Conservation (phyloP, 768 basidiomycete species). For the Crepidotus variabilis region DNA sequence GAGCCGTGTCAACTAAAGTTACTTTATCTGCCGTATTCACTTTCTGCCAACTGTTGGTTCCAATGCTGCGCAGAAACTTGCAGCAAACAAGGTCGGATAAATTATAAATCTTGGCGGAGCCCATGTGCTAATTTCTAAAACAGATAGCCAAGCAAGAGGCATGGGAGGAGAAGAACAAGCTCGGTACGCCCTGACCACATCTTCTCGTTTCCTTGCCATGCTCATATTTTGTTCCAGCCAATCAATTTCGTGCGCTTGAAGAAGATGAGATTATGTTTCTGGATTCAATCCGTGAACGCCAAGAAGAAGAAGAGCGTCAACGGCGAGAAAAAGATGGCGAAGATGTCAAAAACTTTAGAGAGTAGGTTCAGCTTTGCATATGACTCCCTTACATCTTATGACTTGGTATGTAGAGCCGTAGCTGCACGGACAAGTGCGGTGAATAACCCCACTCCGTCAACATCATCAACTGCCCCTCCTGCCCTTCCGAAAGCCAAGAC, state of each 20-base stretch:
- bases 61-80: conserved; percentile 70
- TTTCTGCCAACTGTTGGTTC: conserved; percentile 33
- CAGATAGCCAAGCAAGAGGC: conserved; percentile 89
- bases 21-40: conserved; percentile 38
- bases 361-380: conserved; percentile 39
- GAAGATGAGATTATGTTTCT: conserved; percentile 91
- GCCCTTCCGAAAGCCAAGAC: conserved; percentile 25
- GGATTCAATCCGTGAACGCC: conserved; percentile 74
- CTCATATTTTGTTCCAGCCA: conserved; percentile 43
- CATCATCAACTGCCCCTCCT: conserved; percentile 26
- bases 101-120: conserved; percentile 1
- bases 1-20: conserved; percentile 27
- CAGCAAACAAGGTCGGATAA: conserved; percentile 72
- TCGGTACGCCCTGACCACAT: conserved; percentile 35
- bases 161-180: conserved; percentile 88
- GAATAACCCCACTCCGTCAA: conserved; percentile 40
- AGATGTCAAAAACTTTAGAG: conserved; percentile 74
- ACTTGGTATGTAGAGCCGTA: conserved; percentile 40
- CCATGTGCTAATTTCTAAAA: conserved; percentile 6
- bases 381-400: background rate
- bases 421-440: conserved; percentile 61
- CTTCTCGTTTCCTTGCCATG: background rate
- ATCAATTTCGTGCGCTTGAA: conserved; percentile 85
- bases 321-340: conserved; percentile 75
- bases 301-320: conserved; percentile 71